These are phyloP conservation scores for Pichia sp. DNA, from an alignment of 1,139 yeast genomes.

Conservation along the genomic window DNA sequence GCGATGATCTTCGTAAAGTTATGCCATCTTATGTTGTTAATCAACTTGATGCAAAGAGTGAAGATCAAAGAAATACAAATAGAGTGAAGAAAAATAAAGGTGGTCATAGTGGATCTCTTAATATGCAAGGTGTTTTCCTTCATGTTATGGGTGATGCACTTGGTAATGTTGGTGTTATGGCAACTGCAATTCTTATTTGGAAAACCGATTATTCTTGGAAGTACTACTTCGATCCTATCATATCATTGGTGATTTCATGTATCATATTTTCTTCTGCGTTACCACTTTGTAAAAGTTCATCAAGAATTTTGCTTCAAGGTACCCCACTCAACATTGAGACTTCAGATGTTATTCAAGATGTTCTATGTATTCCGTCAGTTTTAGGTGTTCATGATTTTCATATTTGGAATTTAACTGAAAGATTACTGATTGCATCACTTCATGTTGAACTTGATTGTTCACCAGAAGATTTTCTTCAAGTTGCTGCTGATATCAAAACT, in stretches of 20 bases:
- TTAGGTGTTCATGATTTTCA: slow-evolving; percentile 90
- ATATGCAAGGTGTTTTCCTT: slow-evolving; percentile 94
- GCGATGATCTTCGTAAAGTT: slow-evolving; percentile 26
- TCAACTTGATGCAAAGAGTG: slow-evolving; percentile 13
- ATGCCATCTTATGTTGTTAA: slow-evolving; percentile 29
- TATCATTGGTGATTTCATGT: slow-evolving; percentile 76
- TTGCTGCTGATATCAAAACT: slow-evolving; percentile 70
- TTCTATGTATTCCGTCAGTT: slow-evolving; percentile 62
- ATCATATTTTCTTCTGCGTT: slow-evolving; percentile 88
- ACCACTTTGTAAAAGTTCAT: slow-evolving; percentile 81
- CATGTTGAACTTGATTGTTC: slow-evolving; percentile 68
- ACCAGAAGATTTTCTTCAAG: slow-evolving; percentile 59
- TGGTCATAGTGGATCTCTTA: slow-evolving; percentile 54
- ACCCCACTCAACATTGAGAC: slow-evolving; percentile 81
- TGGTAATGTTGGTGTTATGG: slow-evolving; percentile 90
- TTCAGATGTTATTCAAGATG: slow-evolving; percentile 62
- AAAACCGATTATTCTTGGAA: slow-evolving; percentile 85
- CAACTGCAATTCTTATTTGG: slow-evolving; percentile 89
- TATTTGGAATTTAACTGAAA: slow-evolving; percentile 92
- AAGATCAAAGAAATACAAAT: not conserved
- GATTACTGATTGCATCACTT: slow-evolving; percentile 76
- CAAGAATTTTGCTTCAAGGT: slow-evolving; percentile 85
- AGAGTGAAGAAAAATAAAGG: slow-evolving; percentile 1
- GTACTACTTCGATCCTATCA: slow-evolving; percentile 76
- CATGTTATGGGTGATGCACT: slow-evolving; percentile 95